Evolutionary conservation across 257 asterid genomes (phyloP), one percentile per base, ranked within the genome.

Genomic region (Leptodermis oblonga): DNA sequence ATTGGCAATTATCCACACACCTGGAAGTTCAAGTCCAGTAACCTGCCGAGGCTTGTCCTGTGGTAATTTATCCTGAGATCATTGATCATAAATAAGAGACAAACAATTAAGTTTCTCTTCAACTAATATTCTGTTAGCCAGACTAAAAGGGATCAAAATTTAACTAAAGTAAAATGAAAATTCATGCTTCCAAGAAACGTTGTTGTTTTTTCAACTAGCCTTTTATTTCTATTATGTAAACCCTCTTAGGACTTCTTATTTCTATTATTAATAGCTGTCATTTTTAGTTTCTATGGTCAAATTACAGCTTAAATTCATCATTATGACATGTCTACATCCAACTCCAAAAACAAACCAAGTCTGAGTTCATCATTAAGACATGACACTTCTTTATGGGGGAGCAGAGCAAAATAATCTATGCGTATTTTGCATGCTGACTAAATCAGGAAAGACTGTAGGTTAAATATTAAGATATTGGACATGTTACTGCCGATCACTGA

Each of bases 21-120:
- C 99, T 79, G 97, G 96, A 78, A 93, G 99, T 75, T 84, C 97
- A 45, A 93, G 95, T 67, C 99, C 99, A 80, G 86, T 80, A 55
- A 90, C 79, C 73, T 88, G 96, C 28, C 97, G 90, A 33, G 97
- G 99, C 80, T 86, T 93, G 62, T 87, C 94, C 68, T 87, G 83
- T 4, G 97, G 95, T 73, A 93, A 85, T 78, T 70, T 69, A 70
- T 87, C 97, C 99, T 93, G 88, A 74, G 23, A 69, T 36, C 60
- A 72, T 9, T 72, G 68, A 74, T 56, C 54, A 62, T 28, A 55
- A 36, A 13, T 18, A 39, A 54, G 46, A 31, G 22, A 36, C 46
- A 45, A 45, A 65, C n/a, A 23, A 53, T 8, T 68, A 53, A 69
- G 23, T n/a, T 54, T 46, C 33, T 7, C 9, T 43, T 58, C 54